Base-by-base conservation (phyloP, 352 stramenopile species). In the Pythium insidiosum region DNA sequence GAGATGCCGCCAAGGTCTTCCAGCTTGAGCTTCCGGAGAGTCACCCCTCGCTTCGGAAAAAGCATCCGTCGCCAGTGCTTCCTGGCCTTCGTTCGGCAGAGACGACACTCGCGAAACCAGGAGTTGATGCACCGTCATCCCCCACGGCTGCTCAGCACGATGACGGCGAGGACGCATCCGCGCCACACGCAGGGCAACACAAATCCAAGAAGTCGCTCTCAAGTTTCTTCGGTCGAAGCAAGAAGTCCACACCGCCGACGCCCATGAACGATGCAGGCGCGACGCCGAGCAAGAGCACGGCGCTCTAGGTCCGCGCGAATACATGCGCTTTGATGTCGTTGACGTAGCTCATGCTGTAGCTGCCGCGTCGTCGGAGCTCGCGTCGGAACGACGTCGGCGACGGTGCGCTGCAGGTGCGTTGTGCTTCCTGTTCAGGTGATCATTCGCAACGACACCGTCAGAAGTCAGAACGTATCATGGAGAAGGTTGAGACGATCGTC, bases 311-410 rank as follows among this genome's bases (percentile, higher is more conserved):
- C 20, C 61, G 71, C 15, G 78, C 74, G 29, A 91, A 84, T 20
- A 91, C 78, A 38, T 94, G 81, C 11, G 78, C 70, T 45, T 91
- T 91, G 46, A 94, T 87, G 52, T 94, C 78, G n/a, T 72, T 75
- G 34, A 94, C 79, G 42, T 88, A 94, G 52, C 69, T 89, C 68
- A 94, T 84, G 52, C 78, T 91, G 56, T 87, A 94, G 63, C 81
- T 94, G 23, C 78, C 81, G 6, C 81, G 66, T 15, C 81, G 75
- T n/a, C 81, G 66, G 42, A 91, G 51, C 43, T 94, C 81, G 6
- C 81, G 68, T 5, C 81, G 74, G 43, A 94, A 94, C 4, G 77
- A 89, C 28, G 80, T 93, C 2, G 67, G 38, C 5, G 56, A 56
- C 16, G 42, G 35, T 18, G 9, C 28, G 28, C 28, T 33, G 9